Conservation (phyloP, 257 asterid species). For the Anisodus tanguticus region DNA sequence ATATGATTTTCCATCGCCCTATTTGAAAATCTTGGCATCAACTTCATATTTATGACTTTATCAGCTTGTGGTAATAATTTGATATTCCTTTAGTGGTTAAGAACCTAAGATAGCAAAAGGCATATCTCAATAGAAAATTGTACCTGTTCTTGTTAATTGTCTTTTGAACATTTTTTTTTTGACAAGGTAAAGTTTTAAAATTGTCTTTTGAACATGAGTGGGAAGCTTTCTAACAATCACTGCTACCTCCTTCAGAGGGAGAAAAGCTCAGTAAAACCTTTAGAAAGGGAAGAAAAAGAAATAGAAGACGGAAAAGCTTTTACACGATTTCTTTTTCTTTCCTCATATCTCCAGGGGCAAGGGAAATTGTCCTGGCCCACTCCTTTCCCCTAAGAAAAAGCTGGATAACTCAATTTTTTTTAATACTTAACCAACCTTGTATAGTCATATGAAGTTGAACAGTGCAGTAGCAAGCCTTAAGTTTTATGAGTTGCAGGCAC, state of each 20-base stretch:
- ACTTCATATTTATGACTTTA: background rate
- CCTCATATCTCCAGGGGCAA: background rate
- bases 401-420: background rate
- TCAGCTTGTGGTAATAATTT: background rate
- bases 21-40: background rate
- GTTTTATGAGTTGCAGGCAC: background rate
- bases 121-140: background rate
- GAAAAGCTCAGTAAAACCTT: background rate
- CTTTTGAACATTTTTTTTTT: background rate
- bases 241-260: background rate
- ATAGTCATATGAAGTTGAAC: background rate
- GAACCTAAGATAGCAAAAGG: background rate
- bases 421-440: background rate
- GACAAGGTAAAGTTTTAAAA: background rate
- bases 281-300: background rate
- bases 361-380: background rate
- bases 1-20: background rate
- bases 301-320: background rate
- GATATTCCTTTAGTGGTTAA: background rate
- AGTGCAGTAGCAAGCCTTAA: background rate
- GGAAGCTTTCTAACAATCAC: background rate
- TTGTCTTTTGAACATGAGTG: background rate
- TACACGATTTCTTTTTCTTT: background rate
- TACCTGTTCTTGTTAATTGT: background rate
- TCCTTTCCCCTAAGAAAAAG: slow-evolving; percentile 6